These are phyloP conservation scores for Cordyceps cicadae DNA, from an alignment of 2,329 filamentous ascomycete genomes.

Conservation along the genomic window DNA sequence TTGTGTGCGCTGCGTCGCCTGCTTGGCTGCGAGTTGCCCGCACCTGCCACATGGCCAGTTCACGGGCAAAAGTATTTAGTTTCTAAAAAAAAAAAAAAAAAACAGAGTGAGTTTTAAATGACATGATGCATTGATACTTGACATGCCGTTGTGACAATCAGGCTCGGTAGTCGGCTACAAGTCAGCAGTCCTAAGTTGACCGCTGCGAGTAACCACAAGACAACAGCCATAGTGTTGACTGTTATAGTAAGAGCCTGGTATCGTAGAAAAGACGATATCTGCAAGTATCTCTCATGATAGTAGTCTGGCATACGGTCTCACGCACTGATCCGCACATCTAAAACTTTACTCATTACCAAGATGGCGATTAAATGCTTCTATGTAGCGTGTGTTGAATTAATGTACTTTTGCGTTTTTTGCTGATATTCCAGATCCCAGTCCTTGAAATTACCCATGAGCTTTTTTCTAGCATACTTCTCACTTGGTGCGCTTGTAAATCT, in stretches of 20 bases:
- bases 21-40: too few species aligned
- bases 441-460: not conserved
- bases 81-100: too few species aligned
- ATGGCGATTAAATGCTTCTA: not conserved
- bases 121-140: too few species aligned
- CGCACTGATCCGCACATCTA: not conserved
- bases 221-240: not conserved
- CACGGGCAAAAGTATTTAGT: too few species aligned
- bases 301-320: not conserved
- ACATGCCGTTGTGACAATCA: too few species aligned
- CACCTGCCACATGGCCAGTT: too few species aligned
- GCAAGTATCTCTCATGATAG: not conserved
- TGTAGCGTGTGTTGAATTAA: slow-evolving; percentile 6
- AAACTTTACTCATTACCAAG: not conserved
- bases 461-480: slow-evolving; percentile 35
- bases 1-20: too few species aligned
- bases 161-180: too few species aligned
- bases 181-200: too few species aligned
- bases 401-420: not conserved
- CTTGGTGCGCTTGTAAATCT: slow-evolving; percentile 98
- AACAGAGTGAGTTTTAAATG: too few species aligned
- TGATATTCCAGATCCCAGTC: not conserved
- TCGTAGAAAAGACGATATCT: too few species aligned
- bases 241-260: not conserved
- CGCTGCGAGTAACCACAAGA: too few species aligned